These are phyloP conservation scores for Sclerotinia subarctica DNA, from an alignment of 2,329 filamentous ascomycete species.

Conservation along the genomic window DNA sequence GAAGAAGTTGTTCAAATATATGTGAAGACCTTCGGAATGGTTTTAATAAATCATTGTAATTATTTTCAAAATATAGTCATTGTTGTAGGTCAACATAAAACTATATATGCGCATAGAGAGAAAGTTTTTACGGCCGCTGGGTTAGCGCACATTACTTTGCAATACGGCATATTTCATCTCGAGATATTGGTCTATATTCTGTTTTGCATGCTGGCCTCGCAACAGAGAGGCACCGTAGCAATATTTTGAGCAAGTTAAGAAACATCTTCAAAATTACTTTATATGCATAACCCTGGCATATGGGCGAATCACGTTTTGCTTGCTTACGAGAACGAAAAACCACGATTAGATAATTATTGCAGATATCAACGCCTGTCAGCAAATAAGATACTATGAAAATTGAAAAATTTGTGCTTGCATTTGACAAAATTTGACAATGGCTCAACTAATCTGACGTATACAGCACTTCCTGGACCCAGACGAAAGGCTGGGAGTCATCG, in stretches of 20 bases:
- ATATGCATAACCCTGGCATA: not conserved
- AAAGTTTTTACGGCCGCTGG: fast-evolving
- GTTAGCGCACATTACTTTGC: fast-evolving
- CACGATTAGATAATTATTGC: not conserved
- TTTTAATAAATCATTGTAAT: too few species aligned
- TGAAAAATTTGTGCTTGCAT: not conserved
- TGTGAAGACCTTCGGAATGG: too few species aligned
- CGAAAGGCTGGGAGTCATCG: too few species aligned
- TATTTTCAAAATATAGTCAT: too few species aligned
- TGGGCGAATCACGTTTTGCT: fast-evolving
- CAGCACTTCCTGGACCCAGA: fast-evolving
- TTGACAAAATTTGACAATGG: not conserved
- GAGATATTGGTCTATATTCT: too few species aligned
- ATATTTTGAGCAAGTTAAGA: not conserved
- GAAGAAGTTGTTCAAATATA: too few species aligned
- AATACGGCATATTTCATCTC: not conserved
- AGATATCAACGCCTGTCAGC: not conserved
- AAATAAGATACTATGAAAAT: not conserved
- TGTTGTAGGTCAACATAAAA: not conserved
- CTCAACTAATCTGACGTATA: too few species aligned
- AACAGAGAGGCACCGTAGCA: not conserved
- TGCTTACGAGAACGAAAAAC: too few species aligned
- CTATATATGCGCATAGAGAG: not conserved
- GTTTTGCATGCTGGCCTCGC: not conserved
- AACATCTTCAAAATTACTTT: not conserved